Evolutionary conservation across 257 asterid genomes (phyloP), one percentile per base, ranked within the genome.

Genomic region (Penstemon newberryi): DNA sequence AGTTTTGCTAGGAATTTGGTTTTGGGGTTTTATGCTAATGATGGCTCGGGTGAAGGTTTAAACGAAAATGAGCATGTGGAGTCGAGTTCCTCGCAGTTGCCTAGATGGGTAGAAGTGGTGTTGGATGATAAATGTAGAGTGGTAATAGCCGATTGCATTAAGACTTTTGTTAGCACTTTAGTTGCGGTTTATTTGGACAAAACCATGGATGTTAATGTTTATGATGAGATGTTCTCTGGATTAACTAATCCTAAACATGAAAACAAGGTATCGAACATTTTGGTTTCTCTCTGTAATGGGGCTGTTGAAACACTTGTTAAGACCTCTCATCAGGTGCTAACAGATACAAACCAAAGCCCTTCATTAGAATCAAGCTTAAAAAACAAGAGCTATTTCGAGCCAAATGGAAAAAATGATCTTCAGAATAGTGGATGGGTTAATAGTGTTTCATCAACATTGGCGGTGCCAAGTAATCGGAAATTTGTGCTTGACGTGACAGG

Each of bases 171-270:
- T 40, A 82, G 96, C 82, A 87, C 96, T 38, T 95, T 96, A 51
- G 93, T 91, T 58, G 77, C 93, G 10, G 87, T 89, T 65, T 94
- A 89, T 82, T 96, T 94, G 7, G 99, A 91, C 76, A 94, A 85
- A 76, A 94, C 99, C 4, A 89, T 91, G 98, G 85, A 78, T 73
- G 87, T 91, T 63, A 94, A 94, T 42, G 60, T 89, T 46, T 89
- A 86, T 9, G 96, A 94, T 66, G 98, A 94, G 38, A 58, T 94
- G 65, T 91, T 91, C 80, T 70, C 96, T 12, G 95, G 96, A 41
- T 53, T 94, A 83, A 91, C 99, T 41, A 87, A 94, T 82, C 99
- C 97, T 40, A 94, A 89, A 67, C 93, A 94, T 83, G 88, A 89
- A 69, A 68, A 72, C 49, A 81, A 91, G 71, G 83, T 83, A 60